Percentiles rank a stretch among this genome's conserved stretches.
Conservation (phyloP, 2,329 filamentous ascomycete genomes). For the Clonostachys rosea region DNA sequence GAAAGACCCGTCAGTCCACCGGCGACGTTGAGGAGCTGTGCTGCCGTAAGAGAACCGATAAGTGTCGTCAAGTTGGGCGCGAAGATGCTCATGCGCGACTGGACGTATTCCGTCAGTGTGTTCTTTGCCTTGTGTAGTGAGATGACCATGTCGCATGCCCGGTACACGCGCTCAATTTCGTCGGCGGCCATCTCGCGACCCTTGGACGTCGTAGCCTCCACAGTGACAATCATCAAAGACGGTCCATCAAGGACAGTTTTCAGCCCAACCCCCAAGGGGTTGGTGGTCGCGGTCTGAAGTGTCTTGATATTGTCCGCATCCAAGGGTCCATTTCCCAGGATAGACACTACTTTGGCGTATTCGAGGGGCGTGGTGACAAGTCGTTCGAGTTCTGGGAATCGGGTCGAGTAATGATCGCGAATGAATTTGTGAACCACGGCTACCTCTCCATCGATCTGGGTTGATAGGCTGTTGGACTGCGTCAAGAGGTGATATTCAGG, state of each 20-base stretch:
- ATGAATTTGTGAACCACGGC: constrained; percentile 94
- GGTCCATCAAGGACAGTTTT: constrained; percentile 82
- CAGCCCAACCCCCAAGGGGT: constrained; percentile 70
- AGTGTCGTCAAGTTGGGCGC: constrained; percentile 89
- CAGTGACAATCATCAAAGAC: constrained; percentile 89
- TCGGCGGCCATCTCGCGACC: constrained; percentile 71
- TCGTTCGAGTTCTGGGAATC: constrained; percentile 88
- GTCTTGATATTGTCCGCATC: constrained; percentile 75
- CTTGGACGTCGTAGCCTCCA: constrained; percentile 87
- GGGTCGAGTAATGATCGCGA: constrained; percentile 88
- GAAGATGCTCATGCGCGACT: constrained; percentile 94
- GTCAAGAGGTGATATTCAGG: constrained; percentile 87
- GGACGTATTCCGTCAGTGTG: constrained; percentile 86
- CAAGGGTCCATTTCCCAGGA: constrained; percentile 88
- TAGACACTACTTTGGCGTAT: constrained; percentile 91
- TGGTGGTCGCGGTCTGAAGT: constrained; percentile 72
- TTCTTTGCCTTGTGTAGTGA: constrained; percentile 82
- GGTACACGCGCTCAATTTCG: constrained; percentile 69
- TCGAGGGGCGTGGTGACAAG: constrained; percentile 89
- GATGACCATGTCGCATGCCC: constrained; percentile 85
- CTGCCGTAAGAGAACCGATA: constrained; percentile 87
- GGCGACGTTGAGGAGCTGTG: constrained; percentile 91
- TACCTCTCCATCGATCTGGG: constrained; percentile 89
- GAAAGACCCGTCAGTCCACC: constrained; percentile 85
- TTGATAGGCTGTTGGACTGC: constrained; percentile 84